Base-by-base conservation (phyloP, 1,139 yeast genomes). In the Scheffersomyces insectosa region DNA sequence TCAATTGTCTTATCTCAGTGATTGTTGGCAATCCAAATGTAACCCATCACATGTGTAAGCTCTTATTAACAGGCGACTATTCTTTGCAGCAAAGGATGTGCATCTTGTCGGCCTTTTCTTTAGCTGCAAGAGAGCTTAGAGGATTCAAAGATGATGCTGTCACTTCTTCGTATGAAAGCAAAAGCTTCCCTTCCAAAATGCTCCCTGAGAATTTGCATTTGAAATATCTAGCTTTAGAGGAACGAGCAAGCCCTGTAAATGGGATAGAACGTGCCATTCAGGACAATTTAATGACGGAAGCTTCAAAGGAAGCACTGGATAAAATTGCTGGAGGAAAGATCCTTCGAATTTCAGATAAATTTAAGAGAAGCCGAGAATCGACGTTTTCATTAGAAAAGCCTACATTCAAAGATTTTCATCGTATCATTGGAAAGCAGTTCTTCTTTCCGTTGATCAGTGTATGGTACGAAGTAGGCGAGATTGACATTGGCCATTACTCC, bases 11-110 rank as follows among this genome's bases (percentile, higher is more conserved):
- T 60, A 70, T 81, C 11, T 76, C 88, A 0, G 68, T 83, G 1
- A 68, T 82, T 11, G 78, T 72, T 0, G 60, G 80, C 2, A 66
- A 66, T 39, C 83, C 86, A 3, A 55, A 56, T 2, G 56, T 66
- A 2, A 71, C 76, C 0, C 51, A 65, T 0, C 69, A 66, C 42
- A 48, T 82, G 3, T 64, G 77, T 28, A 56, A 64, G 28, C 56
- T 80, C 34, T 64, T 84, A 27, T 63, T 74, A 3, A 62, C 72
- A 0, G 90, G 88, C 0, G 95, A 85, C 56, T 82, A 80, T 52
- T 83, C 89, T 0, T 64, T 85, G 14, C 85, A 81, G 49, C 84
- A 80, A 48, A 61, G 91, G 37, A 67, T 84, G 57, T 61, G 71
- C 42, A 68, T 84, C 15, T 60, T 85, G 28, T 72, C 86, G 1